A percentile compares a stretch with the other conserved stretches of the same genome.
phyloP scores from a whole-genome alignment of 2,329 filamentous ascomycete species.

The Penicillium brasilianum region DNA sequence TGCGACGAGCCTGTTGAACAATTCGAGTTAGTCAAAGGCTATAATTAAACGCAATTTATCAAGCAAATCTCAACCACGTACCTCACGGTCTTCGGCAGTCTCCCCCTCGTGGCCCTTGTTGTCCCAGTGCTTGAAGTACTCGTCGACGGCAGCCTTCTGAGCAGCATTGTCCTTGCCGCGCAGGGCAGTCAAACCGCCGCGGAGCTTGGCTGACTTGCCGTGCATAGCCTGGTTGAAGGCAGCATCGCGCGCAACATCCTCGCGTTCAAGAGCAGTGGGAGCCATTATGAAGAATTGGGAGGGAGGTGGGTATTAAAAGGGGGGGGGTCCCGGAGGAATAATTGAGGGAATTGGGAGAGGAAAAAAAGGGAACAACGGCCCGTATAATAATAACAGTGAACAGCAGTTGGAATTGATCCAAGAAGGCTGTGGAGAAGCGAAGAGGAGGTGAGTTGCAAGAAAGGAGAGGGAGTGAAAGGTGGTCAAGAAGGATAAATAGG shows the following conservation, averaged over 20 bases:
- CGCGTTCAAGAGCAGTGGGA: slow-evolving; percentile 70
- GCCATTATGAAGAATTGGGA: slow-evolving; percentile 52
- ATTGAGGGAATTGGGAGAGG: slow-evolving; percentile 4
- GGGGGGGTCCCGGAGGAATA: slow-evolving; percentile 7
- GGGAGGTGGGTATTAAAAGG: slow-evolving; percentile 29
- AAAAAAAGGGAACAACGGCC: slow-evolving; percentile 18
- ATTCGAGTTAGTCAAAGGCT: slow-evolving; percentile 16
- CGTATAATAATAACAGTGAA: slow-evolving; percentile 11
- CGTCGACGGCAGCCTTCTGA: slow-evolving; percentile 80
- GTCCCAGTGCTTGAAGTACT: slow-evolving; percentile 98
- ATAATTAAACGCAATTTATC: background rate
- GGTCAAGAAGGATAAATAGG: slow-evolving; percentile 27
- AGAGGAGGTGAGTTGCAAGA: slow-evolving; percentile 10
- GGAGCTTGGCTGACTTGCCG: slow-evolving; percentile 70
- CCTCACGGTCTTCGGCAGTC: slow-evolving; percentile 80
- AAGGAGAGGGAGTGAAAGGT: slow-evolving; percentile 13
- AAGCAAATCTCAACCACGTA: slow-evolving; percentile 46
- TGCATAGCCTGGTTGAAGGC: slow-evolving; percentile 90
- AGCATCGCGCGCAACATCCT: slow-evolving; percentile 85
- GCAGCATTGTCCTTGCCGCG: slow-evolving; percentile 79
- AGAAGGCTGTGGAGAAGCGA: slow-evolving; percentile 16
- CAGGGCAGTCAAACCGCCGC: slow-evolving; percentile 81
- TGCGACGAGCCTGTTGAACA: slow-evolving; percentile 68
- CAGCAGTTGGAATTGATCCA: background rate
- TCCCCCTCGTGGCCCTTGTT: slow-evolving; percentile 79